Conservation (phyloP, 1,284 basidiomycete genomes). For the Sphaerobolus stellatus region DNA sequence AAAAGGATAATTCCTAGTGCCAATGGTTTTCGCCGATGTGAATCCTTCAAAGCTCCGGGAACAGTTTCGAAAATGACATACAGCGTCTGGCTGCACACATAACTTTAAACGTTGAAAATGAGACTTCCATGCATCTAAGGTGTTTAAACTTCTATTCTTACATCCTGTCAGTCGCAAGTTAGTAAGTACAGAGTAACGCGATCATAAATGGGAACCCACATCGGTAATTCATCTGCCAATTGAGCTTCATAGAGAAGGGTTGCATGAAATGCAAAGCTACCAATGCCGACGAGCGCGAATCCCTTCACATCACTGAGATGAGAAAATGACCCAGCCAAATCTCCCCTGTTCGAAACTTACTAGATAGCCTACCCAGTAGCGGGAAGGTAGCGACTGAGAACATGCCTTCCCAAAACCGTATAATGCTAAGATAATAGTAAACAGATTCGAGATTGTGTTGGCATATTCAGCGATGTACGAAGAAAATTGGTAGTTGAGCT, state of each 20-base stretch:
- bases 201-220: constrained; percentile 31
- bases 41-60: constrained; percentile 45
- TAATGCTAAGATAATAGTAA: constrained; percentile 51
- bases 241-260: constrained; percentile 68
- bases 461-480: constrained; percentile 66
- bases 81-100: constrained; percentile 52
- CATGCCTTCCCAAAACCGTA: constrained; percentile 41
- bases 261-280: constrained; percentile 68
- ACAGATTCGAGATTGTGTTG: constrained; percentile 63
- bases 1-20: constrained; percentile 39
- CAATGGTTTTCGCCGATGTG: constrained; percentile 34
- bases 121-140: neutral
- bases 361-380: constrained; percentile 52
- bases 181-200: neutral
- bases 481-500: constrained; percentile 69
- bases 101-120: constrained; percentile 35
- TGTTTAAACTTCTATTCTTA: neutral
- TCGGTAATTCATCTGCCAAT: constrained; percentile 68
- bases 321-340: neutral
- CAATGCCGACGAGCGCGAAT: constrained; percentile 58
- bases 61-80: constrained; percentile 58
- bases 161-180: constrained; percentile 4
- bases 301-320: constrained; percentile 38
- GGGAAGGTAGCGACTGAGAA: constrained; percentile 44
- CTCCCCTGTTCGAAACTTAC: constrained; percentile 32